These are phyloP conservation scores for Gracilaria gracilis DNA, from an alignment of 23 red algal species.

Conservation along the genomic window DNA sequence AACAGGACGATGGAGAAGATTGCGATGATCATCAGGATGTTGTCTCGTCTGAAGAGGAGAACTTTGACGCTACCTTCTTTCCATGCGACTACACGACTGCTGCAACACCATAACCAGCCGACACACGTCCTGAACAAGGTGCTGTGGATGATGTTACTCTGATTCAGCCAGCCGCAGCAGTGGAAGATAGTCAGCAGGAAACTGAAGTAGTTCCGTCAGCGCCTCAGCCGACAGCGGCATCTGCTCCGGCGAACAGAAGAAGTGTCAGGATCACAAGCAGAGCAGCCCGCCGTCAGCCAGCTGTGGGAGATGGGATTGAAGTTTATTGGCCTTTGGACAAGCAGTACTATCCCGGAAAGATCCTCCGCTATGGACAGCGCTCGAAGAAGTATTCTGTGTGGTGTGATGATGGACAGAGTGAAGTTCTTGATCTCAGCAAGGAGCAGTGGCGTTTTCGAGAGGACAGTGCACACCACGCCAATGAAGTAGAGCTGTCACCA, in stretches of 20 bases:
- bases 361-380: background rate
- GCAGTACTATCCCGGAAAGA: background rate
- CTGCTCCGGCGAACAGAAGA: background rate
- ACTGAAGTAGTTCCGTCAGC: background rate
- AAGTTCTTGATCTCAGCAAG: background rate
- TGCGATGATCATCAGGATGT: too few relatives aligned
- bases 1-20: too few relatives aligned
- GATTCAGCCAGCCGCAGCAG: too few relatives aligned
- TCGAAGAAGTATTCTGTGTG: background rate
- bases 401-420: constrained; percentile 1
- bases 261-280: too few relatives aligned
- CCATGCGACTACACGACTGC: too few relatives aligned
- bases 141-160: too few relatives aligned
- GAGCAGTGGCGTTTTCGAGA: background rate
- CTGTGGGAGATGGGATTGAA: constrained; percentile 16
- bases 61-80: too few relatives aligned
- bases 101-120: too few relatives aligned
- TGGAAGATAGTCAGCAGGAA: too few relatives aligned
- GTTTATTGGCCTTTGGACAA: constrained; percentile 31
- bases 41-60: too few relatives aligned
- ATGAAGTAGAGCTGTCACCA: background rate
- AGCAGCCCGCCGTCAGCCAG: background rate
- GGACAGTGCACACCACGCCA: background rate
- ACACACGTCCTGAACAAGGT: too few relatives aligned
- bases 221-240: background rate